Evolutionary conservation across 176 grass and related monocot genomes (phyloP), one percentile per base, ranked within the genome.

Genomic region (Juncus effusus): DNA sequence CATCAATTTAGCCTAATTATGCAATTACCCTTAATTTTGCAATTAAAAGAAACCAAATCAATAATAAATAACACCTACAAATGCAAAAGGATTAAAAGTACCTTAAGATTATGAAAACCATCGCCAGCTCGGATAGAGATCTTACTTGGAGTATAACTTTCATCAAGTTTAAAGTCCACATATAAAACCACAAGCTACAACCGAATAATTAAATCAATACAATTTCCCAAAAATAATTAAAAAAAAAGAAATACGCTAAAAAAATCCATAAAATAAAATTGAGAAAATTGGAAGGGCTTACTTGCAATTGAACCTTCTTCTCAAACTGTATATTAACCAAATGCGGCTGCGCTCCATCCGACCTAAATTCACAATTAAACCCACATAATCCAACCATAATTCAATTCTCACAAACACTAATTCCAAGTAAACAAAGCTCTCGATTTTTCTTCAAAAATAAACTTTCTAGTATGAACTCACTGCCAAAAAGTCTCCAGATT

Each of bases 81-180:
- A 40, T 40, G 19, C 0, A 28, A 28, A 28, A 28, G 19, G 19
- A 28, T 28, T 28, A 28, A 28, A 70, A 19, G 19, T 51, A 96
- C 93, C 88, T 96, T 96, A 50, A 96, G 67, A 78, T 96, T 91
- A 79, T 96, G 87, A 72, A 96, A 96, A n/a, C 93, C 87, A 74
- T 96, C 93, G 10, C 88, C 93, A 11, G 88, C 79, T 19, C 88
- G 65, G 11, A 96, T 79, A 61, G 93, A 91, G 62, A 96, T 96
- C 83, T 96, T 96, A 80, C 93, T 96, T 1, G 88, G 93, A 39
- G 93, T 96, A 60, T 96, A 96, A 80, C 87, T 96, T 78, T 96
- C 93, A 51, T 96, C 88, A 3, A 91, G 72, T 80, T 96, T 96
- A 79, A 88, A 96, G 79, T 96, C 88, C 58, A 96, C 88, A 67